Base-by-base conservation (phyloP, 2,329 filamentous ascomycete genomes). In the Penicillium griseofulvum region DNA sequence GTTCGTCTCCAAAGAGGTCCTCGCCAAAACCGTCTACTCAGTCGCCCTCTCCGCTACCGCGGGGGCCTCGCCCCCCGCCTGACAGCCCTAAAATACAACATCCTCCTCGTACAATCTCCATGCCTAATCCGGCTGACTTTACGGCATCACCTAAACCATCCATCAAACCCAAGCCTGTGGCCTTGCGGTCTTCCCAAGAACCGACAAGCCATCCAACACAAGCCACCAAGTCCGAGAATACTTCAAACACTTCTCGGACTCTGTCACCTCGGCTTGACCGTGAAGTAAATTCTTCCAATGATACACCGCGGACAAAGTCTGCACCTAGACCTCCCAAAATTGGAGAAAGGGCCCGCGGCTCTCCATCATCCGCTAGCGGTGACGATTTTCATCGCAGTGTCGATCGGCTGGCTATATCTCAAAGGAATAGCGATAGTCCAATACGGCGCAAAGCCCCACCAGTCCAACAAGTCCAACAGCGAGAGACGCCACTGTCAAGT, bases 401-500 rank as follows among this genome's bases (percentile, higher is more conserved):
- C 14, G 53, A 63, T 28, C 63, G 61, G 12, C 62, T 71, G 65
- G 45, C 62, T 1, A 45, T 70, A 26, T 65, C 67, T 16, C 50
- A 49, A 4, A 52, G 48, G 17, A 65, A 62, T 29, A 58, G 59
- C 2, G 55, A 42, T 33, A 56, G 58, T 52, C 22, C 60, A 54
- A 37, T 57, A 52, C 58, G 67, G 52, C 55, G 68, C 49, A 61
- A 67, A 60, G 56, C 56, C 67, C 72, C 74, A 9, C 59, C 61
- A 61, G 65, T 66, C 55, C 72, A 73, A 68, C 68, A 74, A 61
- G 65, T 67, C 55, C 72, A 73, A 68, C 68, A 74, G 70, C 59
- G 73, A 34, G 63, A 80, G 54, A 78, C 79, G 33, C 69, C 80
- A 19, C 75, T 70, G 26, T 80, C 76, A 26, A 78, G 72, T 51